Conservation (phyloP, 164 flowering plant genomes). For the Paratinospora sagittata region DNA sequence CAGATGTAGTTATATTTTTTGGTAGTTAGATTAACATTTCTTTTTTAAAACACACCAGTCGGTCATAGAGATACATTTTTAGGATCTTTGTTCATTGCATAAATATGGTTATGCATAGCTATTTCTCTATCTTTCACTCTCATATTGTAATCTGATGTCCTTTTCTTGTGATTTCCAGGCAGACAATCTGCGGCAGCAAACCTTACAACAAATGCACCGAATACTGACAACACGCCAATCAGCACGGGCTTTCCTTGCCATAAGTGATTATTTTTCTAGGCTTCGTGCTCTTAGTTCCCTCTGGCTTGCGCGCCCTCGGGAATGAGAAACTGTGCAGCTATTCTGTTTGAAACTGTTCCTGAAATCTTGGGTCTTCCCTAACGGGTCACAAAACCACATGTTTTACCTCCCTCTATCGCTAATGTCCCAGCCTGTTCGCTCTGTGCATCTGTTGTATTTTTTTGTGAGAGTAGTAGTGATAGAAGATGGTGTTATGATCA, state of each 20-base stretch:
- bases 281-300: conserved; percentile 15
- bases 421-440: not conserved
- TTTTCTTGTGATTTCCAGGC: conserved; percentile 10
- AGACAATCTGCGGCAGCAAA: conserved; percentile 21
- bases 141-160: not conserved
- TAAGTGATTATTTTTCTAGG: conserved; percentile 17
- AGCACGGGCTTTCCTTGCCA: conserved; percentile 21
- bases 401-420: too few relatives aligned
- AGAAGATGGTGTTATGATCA: too few relatives aligned
- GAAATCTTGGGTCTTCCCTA: not conserved
- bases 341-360: not conserved
- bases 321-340: conserved; percentile 1
- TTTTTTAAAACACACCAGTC: not conserved
- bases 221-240: conserved; percentile 21
- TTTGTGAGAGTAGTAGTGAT: too few relatives aligned
- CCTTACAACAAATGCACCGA: conserved; percentile 21
- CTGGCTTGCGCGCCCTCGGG: conserved; percentile 14
- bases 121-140: not conserved
- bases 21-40: not conserved
- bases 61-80: too few relatives aligned
- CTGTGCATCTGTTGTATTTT: not conserved
- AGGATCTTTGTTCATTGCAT: too few relatives aligned
- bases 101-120: not conserved
- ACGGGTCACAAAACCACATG: too few relatives aligned
- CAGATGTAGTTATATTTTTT: not conserved